phyloP scores from a whole-genome alignment of 257 asterid genomes.

The Forsythia viridissima region DNA sequence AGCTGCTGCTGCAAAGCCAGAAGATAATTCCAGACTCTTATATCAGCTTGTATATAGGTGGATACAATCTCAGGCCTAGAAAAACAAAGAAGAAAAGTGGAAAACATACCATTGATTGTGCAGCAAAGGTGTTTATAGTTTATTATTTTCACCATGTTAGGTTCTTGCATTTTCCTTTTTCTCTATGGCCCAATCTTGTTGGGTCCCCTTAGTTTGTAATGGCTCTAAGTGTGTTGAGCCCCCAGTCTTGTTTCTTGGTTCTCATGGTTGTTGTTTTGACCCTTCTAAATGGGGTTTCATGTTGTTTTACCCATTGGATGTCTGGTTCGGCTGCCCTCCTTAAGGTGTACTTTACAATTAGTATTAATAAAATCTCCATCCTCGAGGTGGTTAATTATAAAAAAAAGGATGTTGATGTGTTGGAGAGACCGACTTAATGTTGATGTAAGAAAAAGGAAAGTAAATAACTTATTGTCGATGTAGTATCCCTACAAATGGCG shows the following conservation, averaged over 20 bases:
- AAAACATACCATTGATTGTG: neutral
- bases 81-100: neutral
- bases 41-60: neutral
- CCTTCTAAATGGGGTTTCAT: neutral
- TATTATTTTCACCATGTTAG: neutral
- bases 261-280: neutral
- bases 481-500: neutral
- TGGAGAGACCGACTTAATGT: neutral
- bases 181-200: neutral
- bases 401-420: neutral
- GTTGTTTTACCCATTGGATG: neutral
- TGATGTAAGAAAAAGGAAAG: neutral
- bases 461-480: neutral
- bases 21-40: neutral
- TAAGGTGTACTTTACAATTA: neutral
- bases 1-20: neutral
- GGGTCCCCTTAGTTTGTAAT: neutral
- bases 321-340: neutral
- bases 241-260: neutral
- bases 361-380: neutral
- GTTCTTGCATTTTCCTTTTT: neutral
- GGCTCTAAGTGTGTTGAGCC: neutral
- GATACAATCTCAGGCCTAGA: neutral
- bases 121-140: neutral
- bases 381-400: neutral